Conservation (phyloP, 1,284 basidiomycete species). For the Cutaneotrichosporon curvatum region DNA sequence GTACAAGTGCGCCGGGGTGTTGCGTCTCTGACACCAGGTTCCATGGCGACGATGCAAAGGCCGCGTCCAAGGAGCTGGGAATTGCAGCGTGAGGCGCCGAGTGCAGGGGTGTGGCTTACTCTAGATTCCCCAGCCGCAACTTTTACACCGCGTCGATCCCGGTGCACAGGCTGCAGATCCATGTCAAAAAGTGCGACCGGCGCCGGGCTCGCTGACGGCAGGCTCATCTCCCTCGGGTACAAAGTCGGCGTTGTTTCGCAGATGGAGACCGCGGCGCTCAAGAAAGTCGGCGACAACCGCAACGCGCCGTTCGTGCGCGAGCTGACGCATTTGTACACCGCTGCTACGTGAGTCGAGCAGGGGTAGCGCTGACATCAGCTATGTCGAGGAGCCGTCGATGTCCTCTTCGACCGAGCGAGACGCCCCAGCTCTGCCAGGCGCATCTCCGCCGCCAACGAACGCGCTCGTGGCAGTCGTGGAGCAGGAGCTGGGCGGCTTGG, state of each 20-base stretch:
- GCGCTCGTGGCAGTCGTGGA: conserved; percentile 57
- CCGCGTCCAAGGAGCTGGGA: background rate
- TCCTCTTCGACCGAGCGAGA: conserved; percentile 35
- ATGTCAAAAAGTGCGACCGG: conserved; percentile 68
- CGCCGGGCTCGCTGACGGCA: conserved; percentile 33
- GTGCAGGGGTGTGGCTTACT: background rate
- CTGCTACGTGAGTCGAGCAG: conserved; percentile 63
- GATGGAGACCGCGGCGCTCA: conserved; percentile 88
- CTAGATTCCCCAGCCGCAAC: conserved; percentile 63
- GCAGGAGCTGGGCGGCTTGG: conserved; percentile 52
- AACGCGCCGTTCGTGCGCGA: conserved; percentile 75
- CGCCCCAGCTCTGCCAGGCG: conserved; percentile 28
- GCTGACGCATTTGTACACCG: conserved; percentile 75
- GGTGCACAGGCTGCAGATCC: conserved; percentile 68
- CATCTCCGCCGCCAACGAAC: conserved; percentile 37
- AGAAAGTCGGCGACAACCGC: conserved; percentile 78
- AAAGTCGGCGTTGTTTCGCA: conserved; percentile 92
- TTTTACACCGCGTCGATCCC: conserved; percentile 79
- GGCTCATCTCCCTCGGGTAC: conserved; percentile 75
- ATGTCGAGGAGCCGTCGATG: conserved; percentile 41
- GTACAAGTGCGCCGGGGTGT: conserved; percentile 50
- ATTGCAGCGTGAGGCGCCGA: conserved; percentile 53
- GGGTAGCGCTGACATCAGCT: conserved; percentile 18
- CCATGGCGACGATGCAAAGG: conserved; percentile 79
- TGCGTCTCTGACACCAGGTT: conserved; percentile 50